Evolutionary conservation across 1,284 basidiomycete genomes (phyloP).

Genomic region (Ustilago vetiveriae): DNA sequence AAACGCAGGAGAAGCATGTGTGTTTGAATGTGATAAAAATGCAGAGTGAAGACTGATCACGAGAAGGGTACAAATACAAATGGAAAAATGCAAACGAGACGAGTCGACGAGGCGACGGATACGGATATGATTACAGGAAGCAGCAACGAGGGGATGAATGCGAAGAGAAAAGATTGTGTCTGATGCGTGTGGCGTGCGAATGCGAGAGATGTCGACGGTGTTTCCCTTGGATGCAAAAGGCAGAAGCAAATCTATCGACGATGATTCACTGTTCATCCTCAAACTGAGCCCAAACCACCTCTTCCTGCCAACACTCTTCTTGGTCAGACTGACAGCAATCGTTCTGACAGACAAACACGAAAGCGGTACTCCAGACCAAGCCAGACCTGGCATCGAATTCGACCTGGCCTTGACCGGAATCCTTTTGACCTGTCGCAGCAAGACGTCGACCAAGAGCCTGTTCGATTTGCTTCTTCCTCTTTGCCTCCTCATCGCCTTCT

Average conservation of each 20-base stretch:
- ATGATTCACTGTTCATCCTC: constrained; percentile 38
- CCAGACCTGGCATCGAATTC: constrained; percentile 44
- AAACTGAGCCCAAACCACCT: constrained; percentile 53
- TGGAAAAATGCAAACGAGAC: too few relatives aligned
- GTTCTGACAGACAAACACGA: constrained; percentile 60
- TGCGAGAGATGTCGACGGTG: too few relatives aligned
- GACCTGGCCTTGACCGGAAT: neutral
- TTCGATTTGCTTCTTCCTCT: constrained; percentile 53
- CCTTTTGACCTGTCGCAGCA: neutral
- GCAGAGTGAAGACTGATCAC: too few relatives aligned
- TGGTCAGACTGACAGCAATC: constrained; percentile 45
- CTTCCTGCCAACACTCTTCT: constrained; percentile 54
- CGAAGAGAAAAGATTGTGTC: neutral
- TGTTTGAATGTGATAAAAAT: too few relatives aligned
- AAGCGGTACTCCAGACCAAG: constrained; percentile 60
- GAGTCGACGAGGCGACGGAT: too few relatives aligned
- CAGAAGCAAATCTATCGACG: too few relatives aligned
- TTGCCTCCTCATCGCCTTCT: constrained; percentile 17
- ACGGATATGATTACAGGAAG: neutral
- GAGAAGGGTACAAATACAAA: constrained; percentile 11
- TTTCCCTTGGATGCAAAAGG: too few relatives aligned
- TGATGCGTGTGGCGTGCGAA: neutral
- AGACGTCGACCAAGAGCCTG: constrained; percentile 53
- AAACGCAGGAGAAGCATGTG: too few relatives aligned
- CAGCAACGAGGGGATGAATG: neutral